Evolutionary conservation across 2,329 filamentous ascomycete genomes (phyloP).

Genomic region (Xylariaceae sp.): DNA sequence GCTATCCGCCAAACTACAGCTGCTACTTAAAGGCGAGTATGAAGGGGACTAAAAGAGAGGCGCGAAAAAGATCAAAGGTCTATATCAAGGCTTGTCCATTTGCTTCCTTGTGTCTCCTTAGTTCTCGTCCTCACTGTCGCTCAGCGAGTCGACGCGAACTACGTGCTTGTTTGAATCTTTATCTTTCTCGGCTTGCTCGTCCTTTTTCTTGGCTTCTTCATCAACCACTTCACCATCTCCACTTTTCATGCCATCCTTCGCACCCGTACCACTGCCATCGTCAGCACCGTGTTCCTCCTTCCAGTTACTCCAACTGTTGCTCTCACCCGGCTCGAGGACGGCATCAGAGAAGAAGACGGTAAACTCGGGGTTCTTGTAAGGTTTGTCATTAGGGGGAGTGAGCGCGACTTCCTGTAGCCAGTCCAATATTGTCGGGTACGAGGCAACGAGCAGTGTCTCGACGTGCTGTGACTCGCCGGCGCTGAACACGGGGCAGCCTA

Average conservation of each 20-base stretch:
- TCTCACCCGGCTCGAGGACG: neutral
- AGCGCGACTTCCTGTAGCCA: slow-evolving; percentile 66
- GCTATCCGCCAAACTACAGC: too few relatives aligned
- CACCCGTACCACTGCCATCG: neutral
- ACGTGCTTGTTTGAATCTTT: slow-evolving; percentile 2
- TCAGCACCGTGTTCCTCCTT: slow-evolving; percentile 2
- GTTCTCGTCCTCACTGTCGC: slow-evolving; percentile 3
- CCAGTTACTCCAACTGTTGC: slow-evolving; percentile 37
- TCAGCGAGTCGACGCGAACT: slow-evolving; percentile 10
- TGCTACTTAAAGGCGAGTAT: too few relatives aligned
- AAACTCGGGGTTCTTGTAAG: slow-evolving; percentile 50
- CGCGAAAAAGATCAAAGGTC: too few relatives aligned
- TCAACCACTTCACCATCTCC: neutral
- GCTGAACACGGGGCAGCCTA: slow-evolving; percentile 73
- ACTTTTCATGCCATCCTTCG: neutral
- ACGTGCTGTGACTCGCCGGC: slow-evolving; percentile 63
- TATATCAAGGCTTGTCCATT: neutral
- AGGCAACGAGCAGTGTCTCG: slow-evolving; percentile 67
- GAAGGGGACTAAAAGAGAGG: neutral
- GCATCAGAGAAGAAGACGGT: slow-evolving; percentile 36
- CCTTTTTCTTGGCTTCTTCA: neutral
- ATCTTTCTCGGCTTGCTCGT: neutral
- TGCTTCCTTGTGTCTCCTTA: too few relatives aligned
- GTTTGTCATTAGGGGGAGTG: slow-evolving; percentile 16
- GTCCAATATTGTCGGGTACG: slow-evolving; percentile 58